Percentiles rank a stretch among this genome's conserved stretches.
Evolutionary conservation across 495 filamentous ascomycete species (phyloP).

Genomic region (Diplogelasinospora grovesii): DNA sequence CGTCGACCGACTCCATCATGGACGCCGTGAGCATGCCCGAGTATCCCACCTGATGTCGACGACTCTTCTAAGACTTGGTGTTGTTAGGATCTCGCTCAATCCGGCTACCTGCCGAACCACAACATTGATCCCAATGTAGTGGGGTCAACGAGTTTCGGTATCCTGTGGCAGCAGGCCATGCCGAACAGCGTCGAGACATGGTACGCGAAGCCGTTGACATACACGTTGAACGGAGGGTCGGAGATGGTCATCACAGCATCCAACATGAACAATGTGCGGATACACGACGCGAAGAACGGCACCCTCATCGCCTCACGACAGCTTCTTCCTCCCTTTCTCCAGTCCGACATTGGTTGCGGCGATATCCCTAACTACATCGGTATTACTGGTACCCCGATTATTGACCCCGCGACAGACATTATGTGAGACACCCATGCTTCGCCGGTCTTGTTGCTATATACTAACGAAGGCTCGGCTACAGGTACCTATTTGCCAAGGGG

Average conservation of each 20-base stretch:
- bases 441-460: background rate
- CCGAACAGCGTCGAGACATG: conserved; percentile 23
- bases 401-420: conserved; percentile 31
- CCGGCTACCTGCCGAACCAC: conserved; percentile 38
- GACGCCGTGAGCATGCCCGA: conserved; percentile 21
- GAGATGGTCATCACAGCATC: conserved; percentile 39
- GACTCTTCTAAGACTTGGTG: background rate
- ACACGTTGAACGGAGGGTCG: conserved; percentile 26
- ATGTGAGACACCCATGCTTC: conserved; percentile 7
- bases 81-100: conserved; percentile 29
- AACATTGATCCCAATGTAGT: conserved; percentile 40
- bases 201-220: conserved; percentile 39
- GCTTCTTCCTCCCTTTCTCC: conserved; percentile 23
- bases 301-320: conserved; percentile 12
- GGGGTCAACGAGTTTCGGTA: conserved; percentile 26
- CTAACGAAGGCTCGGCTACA: conserved; percentile 16
- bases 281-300: conserved; percentile 7
- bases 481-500: conserved; percentile 36
- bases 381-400: conserved; percentile 30
- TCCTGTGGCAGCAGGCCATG: conserved; percentile 18
- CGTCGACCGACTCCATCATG: conserved; percentile 28
- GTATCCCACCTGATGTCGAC: background rate
- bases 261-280: conserved; percentile 21
- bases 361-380: conserved; percentile 34
- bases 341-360: conserved; percentile 31